phyloP scores from a whole-genome alignment of 2,329 filamentous ascomycete genomes.

The Pleoardoris graminearum region DNA sequence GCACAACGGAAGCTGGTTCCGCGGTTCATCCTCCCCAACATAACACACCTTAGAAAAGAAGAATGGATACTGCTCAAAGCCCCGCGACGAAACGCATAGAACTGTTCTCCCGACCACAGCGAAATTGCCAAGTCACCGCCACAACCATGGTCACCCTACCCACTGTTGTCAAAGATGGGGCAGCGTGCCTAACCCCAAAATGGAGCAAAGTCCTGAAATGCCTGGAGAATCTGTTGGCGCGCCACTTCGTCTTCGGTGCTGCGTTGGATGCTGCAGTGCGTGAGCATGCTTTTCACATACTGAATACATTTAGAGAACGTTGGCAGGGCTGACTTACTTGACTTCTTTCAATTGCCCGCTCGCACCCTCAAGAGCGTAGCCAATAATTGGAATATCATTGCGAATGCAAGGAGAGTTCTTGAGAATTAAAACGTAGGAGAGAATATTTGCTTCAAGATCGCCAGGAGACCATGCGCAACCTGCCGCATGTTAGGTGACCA shows the following conservation, averaged over 20 bases:
- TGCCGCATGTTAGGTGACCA: neutral
- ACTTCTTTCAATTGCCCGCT: conserved; percentile 23
- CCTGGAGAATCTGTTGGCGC: conserved; percentile 13
- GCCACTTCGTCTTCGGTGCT: conserved; percentile 19
- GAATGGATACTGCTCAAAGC: neutral
- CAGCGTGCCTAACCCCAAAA: conserved; percentile 25
- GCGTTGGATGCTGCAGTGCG: conserved; percentile 15
- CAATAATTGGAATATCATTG: conserved; percentile 23
- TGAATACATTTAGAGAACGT: no score
- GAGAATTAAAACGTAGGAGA: conserved; percentile 17
- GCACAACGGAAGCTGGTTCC: neutral
- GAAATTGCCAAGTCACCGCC: no score
- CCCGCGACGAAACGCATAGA: no score
- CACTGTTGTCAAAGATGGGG: no score
- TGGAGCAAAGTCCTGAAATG: conserved; percentile 27
- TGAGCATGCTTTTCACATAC: conserved; percentile 12
- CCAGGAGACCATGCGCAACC: conserved; percentile 15
- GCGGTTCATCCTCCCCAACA: neutral
- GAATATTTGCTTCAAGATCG: conserved; percentile 17
- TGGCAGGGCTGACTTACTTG: conserved; percentile 22
- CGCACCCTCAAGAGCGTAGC: conserved; percentile 23
- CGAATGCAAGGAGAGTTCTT: conserved; percentile 18
- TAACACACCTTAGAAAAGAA: neutral
- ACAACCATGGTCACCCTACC: no score
- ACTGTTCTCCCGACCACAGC: no score